Evolutionary conservation across 306 rosid genomes (phyloP).

Genomic region (Glycyrrhiza uralensis): DNA sequence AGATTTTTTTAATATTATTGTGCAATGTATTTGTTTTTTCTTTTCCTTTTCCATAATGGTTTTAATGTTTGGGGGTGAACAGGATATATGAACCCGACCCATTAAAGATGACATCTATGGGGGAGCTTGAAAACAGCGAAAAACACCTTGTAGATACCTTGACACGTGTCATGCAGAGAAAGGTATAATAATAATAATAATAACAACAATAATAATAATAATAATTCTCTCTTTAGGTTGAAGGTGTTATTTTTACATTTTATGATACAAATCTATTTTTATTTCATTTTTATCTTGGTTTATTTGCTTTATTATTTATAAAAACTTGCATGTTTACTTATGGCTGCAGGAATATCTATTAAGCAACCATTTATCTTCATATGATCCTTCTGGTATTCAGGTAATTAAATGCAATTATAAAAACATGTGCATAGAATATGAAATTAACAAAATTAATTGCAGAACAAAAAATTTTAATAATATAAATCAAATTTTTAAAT

Average conservation of each 20-base stretch:
- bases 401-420: conserved; percentile 30
- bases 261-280: neutral
- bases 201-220: neutral
- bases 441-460: too few species aligned
- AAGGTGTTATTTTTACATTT: neutral
- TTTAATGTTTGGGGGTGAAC: neutral
- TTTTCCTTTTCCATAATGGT: neutral
- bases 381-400: conserved; percentile 56
- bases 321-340: neutral
- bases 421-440: too few species aligned
- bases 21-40: neutral
- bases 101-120: conserved; percentile 55
- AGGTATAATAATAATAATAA: conserved; percentile 41
- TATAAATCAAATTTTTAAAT: too few species aligned
- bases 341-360: conserved; percentile 49
- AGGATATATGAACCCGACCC: conserved; percentile 77
- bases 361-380: conserved; percentile 53
- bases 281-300: neutral
- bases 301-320: neutral
- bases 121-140: conserved; percentile 63
- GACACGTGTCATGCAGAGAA: conserved; percentile 68
- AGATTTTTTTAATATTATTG: neutral
- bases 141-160: conserved; percentile 58
- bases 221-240: neutral
- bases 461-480: neutral